Percentiles rank a stretch among this genome's conserved stretches.
Evolutionary conservation across 495 filamentous ascomycete species (phyloP).

Genomic region (Annulohypoxylon bovei): DNA sequence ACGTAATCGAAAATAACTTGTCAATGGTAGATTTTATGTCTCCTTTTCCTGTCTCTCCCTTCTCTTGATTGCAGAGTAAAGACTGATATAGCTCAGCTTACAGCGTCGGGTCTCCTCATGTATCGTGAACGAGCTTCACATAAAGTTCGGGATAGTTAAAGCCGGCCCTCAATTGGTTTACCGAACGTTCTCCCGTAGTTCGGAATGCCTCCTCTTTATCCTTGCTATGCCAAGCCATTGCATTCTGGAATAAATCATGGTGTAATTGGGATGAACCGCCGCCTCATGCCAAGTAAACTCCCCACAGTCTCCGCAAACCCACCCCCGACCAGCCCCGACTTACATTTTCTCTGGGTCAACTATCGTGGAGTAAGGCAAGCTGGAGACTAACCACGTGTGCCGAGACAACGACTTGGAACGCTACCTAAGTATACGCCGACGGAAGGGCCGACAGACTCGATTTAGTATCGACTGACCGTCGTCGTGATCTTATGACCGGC

Average conservation of each 20-base stretch:
- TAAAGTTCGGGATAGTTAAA: not conserved
- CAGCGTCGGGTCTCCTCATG: too few relatives aligned
- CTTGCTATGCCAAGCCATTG: slow-evolving; percentile 19
- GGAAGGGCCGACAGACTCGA: slow-evolving; percentile 27
- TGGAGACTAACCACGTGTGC: slow-evolving; percentile 21
- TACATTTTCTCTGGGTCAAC: not conserved
- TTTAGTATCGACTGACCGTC: slow-evolving; percentile 13
- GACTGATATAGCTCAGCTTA: too few relatives aligned
- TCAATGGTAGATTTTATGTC: too few relatives aligned
- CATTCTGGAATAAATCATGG: not conserved
- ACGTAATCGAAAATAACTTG: too few relatives aligned
- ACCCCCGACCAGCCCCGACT: slow-evolving; percentile 8
- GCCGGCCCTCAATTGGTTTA: slow-evolving; percentile 3
- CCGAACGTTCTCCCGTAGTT: slow-evolving; percentile 14
- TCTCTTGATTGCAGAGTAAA: too few relatives aligned
- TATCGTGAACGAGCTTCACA: not conserved
- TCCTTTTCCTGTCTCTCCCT: too few relatives aligned
- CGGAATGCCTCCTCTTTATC: not conserved
- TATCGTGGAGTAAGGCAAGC: slow-evolving; percentile 6
- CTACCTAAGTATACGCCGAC: slow-evolving; percentile 23
- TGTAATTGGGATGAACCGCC: slow-evolving; percentile 1
- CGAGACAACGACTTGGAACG: slow-evolving; percentile 13
- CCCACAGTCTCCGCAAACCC: slow-evolving; percentile 26
- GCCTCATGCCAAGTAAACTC: not conserved
- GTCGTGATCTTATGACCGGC: slow-evolving; percentile 14